Conservation (phyloP, 108 stramenopile species). For the Conticribra guillardii region DNA sequence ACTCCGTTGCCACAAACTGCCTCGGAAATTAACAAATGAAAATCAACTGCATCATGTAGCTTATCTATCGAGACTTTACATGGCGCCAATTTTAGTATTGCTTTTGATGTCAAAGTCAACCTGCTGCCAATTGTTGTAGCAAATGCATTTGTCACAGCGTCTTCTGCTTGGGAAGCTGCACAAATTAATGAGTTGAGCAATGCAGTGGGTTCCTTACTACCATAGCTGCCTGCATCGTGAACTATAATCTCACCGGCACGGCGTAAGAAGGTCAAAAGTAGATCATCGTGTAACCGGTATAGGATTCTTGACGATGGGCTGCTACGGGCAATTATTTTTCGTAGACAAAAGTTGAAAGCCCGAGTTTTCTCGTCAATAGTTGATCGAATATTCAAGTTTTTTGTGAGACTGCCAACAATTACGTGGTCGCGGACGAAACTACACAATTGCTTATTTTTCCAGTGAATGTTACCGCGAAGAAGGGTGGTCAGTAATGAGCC, state of each 20-base stretch:
- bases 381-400: conserved; percentile 12
- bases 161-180: neutral
- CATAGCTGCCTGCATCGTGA: conserved; percentile 14
- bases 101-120: conserved; percentile 21
- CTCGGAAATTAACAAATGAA: conserved; percentile 8
- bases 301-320: neutral
- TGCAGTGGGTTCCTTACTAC: neutral
- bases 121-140: neutral
- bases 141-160: conserved; percentile 8
- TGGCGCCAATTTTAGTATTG: neutral
- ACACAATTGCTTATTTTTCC: neutral
- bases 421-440: conserved; percentile 6
- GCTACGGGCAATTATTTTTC: conserved; percentile 5
- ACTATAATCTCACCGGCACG: conserved; percentile 17
- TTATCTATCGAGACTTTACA: neutral
- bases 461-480: conserved; percentile 5
- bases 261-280: conserved; percentile 10
- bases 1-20: neutral
- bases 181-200: conserved; percentile 24
- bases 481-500: conserved; percentile 22
- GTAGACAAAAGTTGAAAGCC: conserved; percentile 1
- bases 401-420: conserved; percentile 12
- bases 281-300: conserved; percentile 8
- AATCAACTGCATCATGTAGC: conserved; percentile 21
- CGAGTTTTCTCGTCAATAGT: conserved; percentile 22